Conservation (phyloP, 2,329 filamentous ascomycete genomes). For the Arthrinium phaeospermum region DNA sequence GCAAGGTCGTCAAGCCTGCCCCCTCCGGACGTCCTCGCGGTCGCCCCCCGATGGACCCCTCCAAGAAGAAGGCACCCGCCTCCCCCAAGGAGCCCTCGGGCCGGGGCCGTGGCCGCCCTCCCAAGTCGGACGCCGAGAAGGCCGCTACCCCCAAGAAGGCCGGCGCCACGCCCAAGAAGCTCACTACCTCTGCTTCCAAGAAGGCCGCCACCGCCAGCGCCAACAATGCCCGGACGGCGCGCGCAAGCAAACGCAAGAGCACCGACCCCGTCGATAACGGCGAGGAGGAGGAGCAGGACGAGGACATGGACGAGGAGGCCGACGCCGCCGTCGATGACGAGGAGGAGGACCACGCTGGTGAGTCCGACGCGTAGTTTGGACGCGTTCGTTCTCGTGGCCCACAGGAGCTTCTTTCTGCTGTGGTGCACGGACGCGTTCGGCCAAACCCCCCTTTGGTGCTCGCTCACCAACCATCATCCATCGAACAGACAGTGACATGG, state of each 20-base stretch:
- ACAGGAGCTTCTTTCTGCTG: neutral
- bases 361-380: neutral
- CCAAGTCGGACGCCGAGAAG: conserved; percentile 31
- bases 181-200: conserved; percentile 30
- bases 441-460: conserved; percentile 17
- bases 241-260: conserved; percentile 35
- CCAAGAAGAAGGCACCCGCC: neutral
- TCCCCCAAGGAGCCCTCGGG: conserved; percentile 40
- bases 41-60: conserved; percentile 24
- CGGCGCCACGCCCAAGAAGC: conserved; percentile 37
- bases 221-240: conserved; percentile 31
- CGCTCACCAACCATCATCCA: conserved; percentile 21
- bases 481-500: conserved; percentile 22
- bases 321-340: conserved; percentile 30
- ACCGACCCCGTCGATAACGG: conserved; percentile 26
- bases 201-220: conserved; percentile 22
- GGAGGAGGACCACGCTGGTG: conserved; percentile 27
- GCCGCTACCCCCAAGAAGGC: conserved; percentile 30
- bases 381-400: conserved; percentile 4
- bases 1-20: conserved; percentile 35
- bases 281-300: conserved; percentile 36
- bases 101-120: conserved; percentile 55
- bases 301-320: conserved; percentile 28
- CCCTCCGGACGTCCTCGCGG: conserved; percentile 21
- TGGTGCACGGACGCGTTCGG: conserved; percentile 10